Percentiles rank a stretch among this genome's conserved stretches.
Conservation (phyloP, 2,329 filamentous ascomycete species). For the Penicillium thymicola region DNA sequence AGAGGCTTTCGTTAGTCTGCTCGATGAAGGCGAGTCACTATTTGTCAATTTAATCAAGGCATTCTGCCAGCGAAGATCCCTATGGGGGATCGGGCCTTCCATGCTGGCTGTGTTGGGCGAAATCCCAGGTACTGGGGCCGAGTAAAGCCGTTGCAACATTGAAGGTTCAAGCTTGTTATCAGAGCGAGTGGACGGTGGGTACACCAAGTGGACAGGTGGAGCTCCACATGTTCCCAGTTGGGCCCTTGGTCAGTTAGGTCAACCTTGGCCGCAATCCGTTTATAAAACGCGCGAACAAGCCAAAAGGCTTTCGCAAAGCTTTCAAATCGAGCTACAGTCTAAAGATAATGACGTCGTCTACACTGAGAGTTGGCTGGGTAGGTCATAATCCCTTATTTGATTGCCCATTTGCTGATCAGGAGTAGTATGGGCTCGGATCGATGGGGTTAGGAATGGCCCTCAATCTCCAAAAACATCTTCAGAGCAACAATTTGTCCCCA, state of each 20-base stretch:
- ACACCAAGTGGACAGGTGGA: constrained; percentile 4
- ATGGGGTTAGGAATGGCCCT: constrained; percentile 52
- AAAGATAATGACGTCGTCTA: neutral
- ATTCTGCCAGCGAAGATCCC: neutral
- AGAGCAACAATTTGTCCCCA: constrained; percentile 9
- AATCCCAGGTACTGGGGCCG: too few relatives aligned
- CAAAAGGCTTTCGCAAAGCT: neutral
- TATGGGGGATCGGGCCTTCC: constrained; percentile 12
- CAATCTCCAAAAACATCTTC: constrained; percentile 48
- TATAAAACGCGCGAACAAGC: neutral
- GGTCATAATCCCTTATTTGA: neutral
- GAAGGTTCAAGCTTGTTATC: neutral
- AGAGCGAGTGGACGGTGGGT: neutral
- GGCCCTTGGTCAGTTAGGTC: neutral
- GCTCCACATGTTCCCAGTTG: constrained; percentile 4
- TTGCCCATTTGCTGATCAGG: neutral
- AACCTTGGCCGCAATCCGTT: neutral
- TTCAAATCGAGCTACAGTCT: neutral
- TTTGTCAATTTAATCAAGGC: too few relatives aligned
- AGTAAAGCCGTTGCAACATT: too few relatives aligned
- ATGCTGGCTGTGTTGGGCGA: constrained; percentile 3
- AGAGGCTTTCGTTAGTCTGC: neutral
- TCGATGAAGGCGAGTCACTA: constrained; percentile 2
- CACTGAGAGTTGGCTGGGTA: constrained; percentile 15
- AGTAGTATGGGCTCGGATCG: constrained; percentile 46